These are phyloP conservation scores for Volvox africanus DNA, from an alignment of 139 green algal species.

Conservation along the genomic window DNA sequence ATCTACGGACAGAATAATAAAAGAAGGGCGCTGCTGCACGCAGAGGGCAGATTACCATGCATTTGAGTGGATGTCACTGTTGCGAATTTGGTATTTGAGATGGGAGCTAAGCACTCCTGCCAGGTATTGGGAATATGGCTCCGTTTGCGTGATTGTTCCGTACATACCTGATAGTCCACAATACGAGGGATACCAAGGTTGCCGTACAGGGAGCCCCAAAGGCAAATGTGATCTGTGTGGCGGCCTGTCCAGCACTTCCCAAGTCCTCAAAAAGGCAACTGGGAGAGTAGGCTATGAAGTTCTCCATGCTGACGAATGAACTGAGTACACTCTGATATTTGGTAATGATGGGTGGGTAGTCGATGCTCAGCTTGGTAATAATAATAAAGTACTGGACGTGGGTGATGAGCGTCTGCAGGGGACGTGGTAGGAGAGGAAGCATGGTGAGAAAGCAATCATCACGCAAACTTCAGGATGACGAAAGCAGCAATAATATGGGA, in stretches of 20 bases:
- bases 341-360: neutral
- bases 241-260: neutral
- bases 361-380: constrained; percentile 8
- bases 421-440: too few species aligned
- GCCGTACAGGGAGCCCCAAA: neutral
- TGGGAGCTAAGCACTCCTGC: too few species aligned
- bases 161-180: neutral
- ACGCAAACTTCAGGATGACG: too few species aligned
- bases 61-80: too few species aligned
- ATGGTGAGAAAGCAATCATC: too few species aligned
- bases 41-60: too few species aligned
- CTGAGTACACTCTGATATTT: neutral
- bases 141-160: neutral
- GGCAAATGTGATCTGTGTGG: neutral
- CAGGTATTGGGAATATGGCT: too few species aligned
- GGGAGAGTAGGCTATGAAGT: constrained; percentile 3
- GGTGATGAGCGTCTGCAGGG: neutral
- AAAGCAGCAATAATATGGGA: too few species aligned
- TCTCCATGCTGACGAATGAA: neutral
- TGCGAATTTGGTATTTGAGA: too few species aligned
- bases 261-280: neutral
- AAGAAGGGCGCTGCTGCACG: too few species aligned
- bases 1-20: too few species aligned
- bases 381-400: constrained; percentile 27
- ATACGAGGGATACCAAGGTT: neutral